Evolutionary conservation across 1,284 basidiomycete species (phyloP).

Genomic region (Heliocybe sulcata): DNA sequence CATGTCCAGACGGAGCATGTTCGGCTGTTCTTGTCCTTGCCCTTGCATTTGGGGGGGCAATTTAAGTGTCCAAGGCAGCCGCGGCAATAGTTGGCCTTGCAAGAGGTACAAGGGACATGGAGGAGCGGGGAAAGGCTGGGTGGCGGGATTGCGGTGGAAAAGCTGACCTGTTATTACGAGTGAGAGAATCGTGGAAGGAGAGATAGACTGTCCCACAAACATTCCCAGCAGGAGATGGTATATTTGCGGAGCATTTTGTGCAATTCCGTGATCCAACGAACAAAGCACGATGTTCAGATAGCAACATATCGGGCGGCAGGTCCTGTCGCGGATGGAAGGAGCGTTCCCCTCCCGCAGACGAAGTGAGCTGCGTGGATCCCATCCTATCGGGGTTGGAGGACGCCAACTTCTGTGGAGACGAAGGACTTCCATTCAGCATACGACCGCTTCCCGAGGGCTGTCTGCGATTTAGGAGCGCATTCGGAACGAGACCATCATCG

Average conservation of each 20-base stretch:
- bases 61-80: slow-evolving; percentile 33
- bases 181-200: neutral
- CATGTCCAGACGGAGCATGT: slow-evolving; percentile 31
- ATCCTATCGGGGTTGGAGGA: neutral
- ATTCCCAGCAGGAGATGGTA: slow-evolving; percentile 30
- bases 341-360: neutral
- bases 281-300: slow-evolving; percentile 22
- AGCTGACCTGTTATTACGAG: slow-evolving; percentile 31
- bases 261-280: slow-evolving; percentile 28
- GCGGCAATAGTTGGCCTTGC: slow-evolving; percentile 34
- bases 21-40: slow-evolving; percentile 20
- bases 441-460: slow-evolving; percentile 30
- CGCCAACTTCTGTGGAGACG: neutral
- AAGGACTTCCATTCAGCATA: slow-evolving; percentile 21
- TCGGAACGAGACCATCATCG: too few species aligned
- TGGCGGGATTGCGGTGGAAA: slow-evolving; percentile 24
- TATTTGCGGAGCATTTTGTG: slow-evolving; percentile 24
- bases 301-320: slow-evolving; percentile 21
- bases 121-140: slow-evolving; percentile 30
- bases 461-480: too few species aligned
- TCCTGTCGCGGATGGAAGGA: neutral
- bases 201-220: slow-evolving; percentile 21
- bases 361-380: neutral
- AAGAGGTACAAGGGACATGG: slow-evolving; percentile 30
- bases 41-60: slow-evolving; percentile 36